phyloP scores from a whole-genome alignment of 2,329 filamentous ascomycete genomes.

The Aspergillus sp. region DNA sequence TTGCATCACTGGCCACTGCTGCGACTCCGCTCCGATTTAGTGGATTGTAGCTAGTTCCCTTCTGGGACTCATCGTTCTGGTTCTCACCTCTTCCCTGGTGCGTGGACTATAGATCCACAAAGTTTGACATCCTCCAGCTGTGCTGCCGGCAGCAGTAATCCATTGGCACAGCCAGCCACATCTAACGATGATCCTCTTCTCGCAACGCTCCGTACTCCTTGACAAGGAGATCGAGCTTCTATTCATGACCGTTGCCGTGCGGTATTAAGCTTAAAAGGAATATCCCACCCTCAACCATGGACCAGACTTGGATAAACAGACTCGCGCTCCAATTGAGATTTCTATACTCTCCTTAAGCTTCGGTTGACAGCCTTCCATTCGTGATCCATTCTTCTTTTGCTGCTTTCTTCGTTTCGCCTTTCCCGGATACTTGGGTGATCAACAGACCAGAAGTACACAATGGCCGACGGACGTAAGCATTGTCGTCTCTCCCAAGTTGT shows the following conservation, averaged over 20 bases:
- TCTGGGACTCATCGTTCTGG: constrained; percentile 23
- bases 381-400: not conserved
- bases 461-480: constrained; percentile 62
- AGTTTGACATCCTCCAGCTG: constrained; percentile 28
- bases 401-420: constrained; percentile 1
- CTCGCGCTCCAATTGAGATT: constrained; percentile 15
- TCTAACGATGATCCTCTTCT: constrained; percentile 33
- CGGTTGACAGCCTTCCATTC: not conserved
- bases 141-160: constrained; percentile 26
- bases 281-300: constrained; percentile 28
- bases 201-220: constrained; percentile 17
- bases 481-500: not conserved
- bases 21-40: constrained; percentile 14
- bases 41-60: constrained; percentile 12
- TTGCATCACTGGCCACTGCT: constrained; percentile 21
- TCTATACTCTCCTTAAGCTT: constrained; percentile 8
- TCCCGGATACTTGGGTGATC: constrained; percentile 10
- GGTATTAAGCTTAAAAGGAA: constrained; percentile 29
- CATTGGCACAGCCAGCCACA: constrained; percentile 38
- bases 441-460: constrained; percentile 32
- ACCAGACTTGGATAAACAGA: constrained; percentile 18
- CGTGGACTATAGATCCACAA: constrained; percentile 32
- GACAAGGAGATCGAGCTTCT: constrained; percentile 13
- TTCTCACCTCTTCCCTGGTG: constrained; percentile 21
- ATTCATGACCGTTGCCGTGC: constrained; percentile 16